Base-by-base conservation (phyloP, 169 alveolate genomes). In the Theileria parva region DNA sequence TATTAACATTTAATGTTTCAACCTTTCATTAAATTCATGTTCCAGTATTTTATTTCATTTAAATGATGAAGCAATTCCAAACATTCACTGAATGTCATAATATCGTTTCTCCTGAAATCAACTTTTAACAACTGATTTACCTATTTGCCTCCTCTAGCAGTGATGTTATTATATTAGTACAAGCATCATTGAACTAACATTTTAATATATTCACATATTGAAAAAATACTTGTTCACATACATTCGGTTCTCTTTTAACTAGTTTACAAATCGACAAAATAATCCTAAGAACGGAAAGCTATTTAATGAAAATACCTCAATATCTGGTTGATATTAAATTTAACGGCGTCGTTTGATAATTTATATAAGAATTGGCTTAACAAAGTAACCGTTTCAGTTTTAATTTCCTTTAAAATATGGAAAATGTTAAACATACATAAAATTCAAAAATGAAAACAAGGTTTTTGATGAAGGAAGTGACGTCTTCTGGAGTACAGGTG, bases 401-500 rank as follows among this genome's bases (percentile, higher is more conserved):
- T 11, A 79, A 15, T n/a, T 37, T 2, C 25, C 37, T 11, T 9
- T 6, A 6, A 34, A 69, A 13, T 34, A 25, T 23, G 8, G 11
- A 0, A 34, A 61, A 4, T 9, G 0, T 9, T 48, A 17, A 70
- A 57, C 86, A 28, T 28, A 79, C 86, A 44, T 80, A 80, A 55
- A 23, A 72, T 15, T 74, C 53, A n/a, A 30, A 25, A 37, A 61
- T 61, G 17, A 30, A 32, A 11, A 53, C 79, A 2, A 73, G 79
- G 67, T 76, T 73, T 23, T 74, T 74, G 8, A 64, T 23, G 59
- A 80, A 80, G 15, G 57, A 27, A 9, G 79, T 59, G 17, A 80
- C 25, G 11, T 80, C 88, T 39, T 72, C 84, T 30, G 88, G 88
- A 15, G 66, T 73, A 17, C 75, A 77, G 21, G 51, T 44, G 4